Conservation (phyloP, 345 rosid genomes). For the Cardamine resedifolia region DNA sequence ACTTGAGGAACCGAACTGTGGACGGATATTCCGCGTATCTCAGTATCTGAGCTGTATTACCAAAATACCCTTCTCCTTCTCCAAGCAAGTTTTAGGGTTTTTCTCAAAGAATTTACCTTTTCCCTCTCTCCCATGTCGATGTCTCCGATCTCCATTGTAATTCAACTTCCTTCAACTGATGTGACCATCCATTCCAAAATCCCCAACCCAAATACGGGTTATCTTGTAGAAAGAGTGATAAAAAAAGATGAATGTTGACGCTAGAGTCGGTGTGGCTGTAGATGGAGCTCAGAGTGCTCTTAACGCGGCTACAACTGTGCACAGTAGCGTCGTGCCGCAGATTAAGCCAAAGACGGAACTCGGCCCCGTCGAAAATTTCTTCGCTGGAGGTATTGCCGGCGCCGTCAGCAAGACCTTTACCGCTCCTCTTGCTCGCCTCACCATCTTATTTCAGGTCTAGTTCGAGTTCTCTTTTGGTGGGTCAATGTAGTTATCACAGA, state of each 20-base stretch:
- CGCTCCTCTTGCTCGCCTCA: slow-evolving; percentile 95
- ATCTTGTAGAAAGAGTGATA: neutral
- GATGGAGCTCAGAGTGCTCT: slow-evolving; percentile 73
- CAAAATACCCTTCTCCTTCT: slow-evolving; percentile 24
- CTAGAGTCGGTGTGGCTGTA: slow-evolving; percentile 74
- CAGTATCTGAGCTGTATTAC: neutral
- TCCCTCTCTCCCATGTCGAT: slow-evolving; percentile 35
- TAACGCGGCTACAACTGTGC: slow-evolving; percentile 58
- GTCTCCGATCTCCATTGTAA: slow-evolving; percentile 27
- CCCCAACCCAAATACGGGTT: slow-evolving; percentile 16
- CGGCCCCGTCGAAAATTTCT: slow-evolving; percentile 55
- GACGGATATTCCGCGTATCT: slow-evolving; percentile 32
- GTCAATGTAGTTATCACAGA: neutral
- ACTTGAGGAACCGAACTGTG: neutral
- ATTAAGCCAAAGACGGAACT: slow-evolving; percentile 45
- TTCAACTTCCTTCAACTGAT: slow-evolving; percentile 20
- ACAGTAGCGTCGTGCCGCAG: slow-evolving; percentile 46
- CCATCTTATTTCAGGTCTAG: slow-evolving; percentile 87
- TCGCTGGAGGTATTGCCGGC: slow-evolving; percentile 94
- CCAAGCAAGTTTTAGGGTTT: slow-evolving; percentile 38
- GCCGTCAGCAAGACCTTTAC: slow-evolving; percentile 98
- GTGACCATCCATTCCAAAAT: slow-evolving; percentile 21
- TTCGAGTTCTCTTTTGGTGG: neutral
- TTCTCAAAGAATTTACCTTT: slow-evolving; percentile 2
- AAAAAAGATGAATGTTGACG: slow-evolving; percentile 54